Conservation (phyloP, 1,284 basidiomycete species). For the Puccinia coronata region DNA sequence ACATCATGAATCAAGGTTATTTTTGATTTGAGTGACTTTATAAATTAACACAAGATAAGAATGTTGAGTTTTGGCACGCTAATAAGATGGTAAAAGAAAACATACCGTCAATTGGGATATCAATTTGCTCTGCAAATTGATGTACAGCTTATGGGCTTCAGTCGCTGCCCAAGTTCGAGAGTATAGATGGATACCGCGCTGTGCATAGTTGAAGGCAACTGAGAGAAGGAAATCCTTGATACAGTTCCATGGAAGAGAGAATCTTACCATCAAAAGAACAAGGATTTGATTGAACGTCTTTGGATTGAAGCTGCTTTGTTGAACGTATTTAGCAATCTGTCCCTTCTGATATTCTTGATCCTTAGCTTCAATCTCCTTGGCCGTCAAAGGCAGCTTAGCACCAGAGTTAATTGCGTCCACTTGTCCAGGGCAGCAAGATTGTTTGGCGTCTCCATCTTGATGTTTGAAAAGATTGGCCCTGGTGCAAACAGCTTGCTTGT, state of each 20-base stretch:
- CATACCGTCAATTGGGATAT: neutral
- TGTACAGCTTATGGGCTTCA: neutral
- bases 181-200: neutral
- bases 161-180: neutral
- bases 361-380: neutral
- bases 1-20: no score
- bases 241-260: neutral
- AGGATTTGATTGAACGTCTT: neutral
- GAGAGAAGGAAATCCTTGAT: neutral
- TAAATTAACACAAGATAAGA: neutral
- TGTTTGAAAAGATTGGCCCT: constrained; percentile 4
- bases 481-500: no score
- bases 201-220: neutral
- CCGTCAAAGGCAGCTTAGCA: neutral
- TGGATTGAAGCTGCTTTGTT: neutral
- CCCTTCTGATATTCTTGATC: neutral
- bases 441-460: neutral
- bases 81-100: neutral
- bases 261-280: neutral
- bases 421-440: neutral
- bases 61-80: neutral
- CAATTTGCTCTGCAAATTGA: neutral
- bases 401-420: neutral
- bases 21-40: no score
- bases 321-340: neutral